These are phyloP conservation scores for Cyberlindnera americana DNA, from an alignment of 805 yeast genomes.

Conservation along the genomic window DNA sequence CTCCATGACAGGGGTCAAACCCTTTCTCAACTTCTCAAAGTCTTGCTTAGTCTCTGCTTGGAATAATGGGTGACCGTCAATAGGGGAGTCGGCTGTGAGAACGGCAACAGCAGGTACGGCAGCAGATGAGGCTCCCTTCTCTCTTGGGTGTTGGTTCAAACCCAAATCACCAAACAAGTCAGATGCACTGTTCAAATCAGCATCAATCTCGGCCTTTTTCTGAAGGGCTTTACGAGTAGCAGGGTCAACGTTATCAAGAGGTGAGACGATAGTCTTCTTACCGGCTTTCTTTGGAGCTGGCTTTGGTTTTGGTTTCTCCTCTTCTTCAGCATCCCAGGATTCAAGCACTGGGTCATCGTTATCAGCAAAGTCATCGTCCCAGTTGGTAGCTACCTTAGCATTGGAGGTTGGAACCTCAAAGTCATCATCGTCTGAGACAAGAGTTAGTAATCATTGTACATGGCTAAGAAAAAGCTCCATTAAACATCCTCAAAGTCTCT, in stretches of 20 bases:
- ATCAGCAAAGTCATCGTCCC: constrained; percentile 73
- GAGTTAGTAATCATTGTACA: too few relatives aligned
- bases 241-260: constrained; percentile 59
- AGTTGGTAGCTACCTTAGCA: constrained; percentile 58
- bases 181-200: constrained; percentile 91
- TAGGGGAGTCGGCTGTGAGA: constrained; percentile 58
- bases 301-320: constrained; percentile 38
- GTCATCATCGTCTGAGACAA: constrained; percentile 73
- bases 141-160: constrained; percentile 47
- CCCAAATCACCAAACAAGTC: constrained; percentile 77
- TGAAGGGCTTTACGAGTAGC: constrained; percentile 70
- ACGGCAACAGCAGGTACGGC: constrained; percentile 25
- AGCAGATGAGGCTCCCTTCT: constrained; percentile 34
- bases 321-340: constrained; percentile 90
- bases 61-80: constrained; percentile 77
- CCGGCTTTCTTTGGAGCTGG: constrained; percentile 28
- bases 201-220: constrained; percentile 73
- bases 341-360: constrained; percentile 78
- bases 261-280: constrained; percentile 19
- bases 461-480: too few relatives aligned
- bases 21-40: constrained; percentile 71
- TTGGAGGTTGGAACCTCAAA: constrained; percentile 62
- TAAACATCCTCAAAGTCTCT: too few relatives aligned
- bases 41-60: constrained; percentile 78
- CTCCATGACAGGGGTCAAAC: constrained; percentile 58